Evolutionary conservation across 2,329 filamentous ascomycete genomes (phyloP).

Genomic region (Ceratocystis diversiconidia): DNA sequence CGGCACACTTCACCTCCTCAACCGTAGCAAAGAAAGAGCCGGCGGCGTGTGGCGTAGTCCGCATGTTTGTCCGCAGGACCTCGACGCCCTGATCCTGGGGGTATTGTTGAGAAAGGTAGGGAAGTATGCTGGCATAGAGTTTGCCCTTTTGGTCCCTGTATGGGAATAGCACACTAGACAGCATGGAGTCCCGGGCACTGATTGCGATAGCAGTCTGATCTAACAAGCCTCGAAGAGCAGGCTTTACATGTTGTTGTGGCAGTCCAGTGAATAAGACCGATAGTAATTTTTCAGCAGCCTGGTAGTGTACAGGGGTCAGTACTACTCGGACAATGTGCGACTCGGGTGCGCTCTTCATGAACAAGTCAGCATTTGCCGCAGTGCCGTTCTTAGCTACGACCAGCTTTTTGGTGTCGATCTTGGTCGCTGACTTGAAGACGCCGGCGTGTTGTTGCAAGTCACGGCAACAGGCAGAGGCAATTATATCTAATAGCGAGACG

Average conservation of each 20-base stretch:
- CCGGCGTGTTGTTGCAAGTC: conserved; percentile 51
- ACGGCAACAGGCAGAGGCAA: conserved; percentile 56
- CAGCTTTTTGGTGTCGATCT: conserved; percentile 25
- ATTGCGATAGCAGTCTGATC: conserved; percentile 69
- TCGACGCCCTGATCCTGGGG: conserved; percentile 53
- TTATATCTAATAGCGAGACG: conserved; percentile 45
- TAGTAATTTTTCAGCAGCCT: conserved; percentile 48
- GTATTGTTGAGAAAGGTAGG: conserved; percentile 58
- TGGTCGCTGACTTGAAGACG: conserved; percentile 22
- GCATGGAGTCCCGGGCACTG: conserved; percentile 54
- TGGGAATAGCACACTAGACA: conserved; percentile 71
- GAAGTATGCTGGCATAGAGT: conserved; percentile 60
- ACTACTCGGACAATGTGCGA: conserved; percentile 18
- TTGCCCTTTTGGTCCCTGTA: conserved; percentile 48
- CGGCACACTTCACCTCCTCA: conserved; percentile 14
- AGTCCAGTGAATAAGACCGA: conserved; percentile 46
- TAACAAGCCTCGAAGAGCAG: conserved; percentile 56
- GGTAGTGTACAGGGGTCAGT: conserved; percentile 34
- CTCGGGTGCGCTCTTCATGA: conserved; percentile 34
- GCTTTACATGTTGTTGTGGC: conserved; percentile 52
- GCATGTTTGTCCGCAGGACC: conserved; percentile 48
- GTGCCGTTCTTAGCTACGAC: conserved; percentile 25
- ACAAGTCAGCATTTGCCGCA: conserved; percentile 56
- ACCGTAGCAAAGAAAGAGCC: conserved; percentile 22
- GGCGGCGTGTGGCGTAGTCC: conserved; percentile 25